Base-by-base conservation (phyloP, 2,329 filamentous ascomycete species). In the Venturiaceae sp. region DNA sequence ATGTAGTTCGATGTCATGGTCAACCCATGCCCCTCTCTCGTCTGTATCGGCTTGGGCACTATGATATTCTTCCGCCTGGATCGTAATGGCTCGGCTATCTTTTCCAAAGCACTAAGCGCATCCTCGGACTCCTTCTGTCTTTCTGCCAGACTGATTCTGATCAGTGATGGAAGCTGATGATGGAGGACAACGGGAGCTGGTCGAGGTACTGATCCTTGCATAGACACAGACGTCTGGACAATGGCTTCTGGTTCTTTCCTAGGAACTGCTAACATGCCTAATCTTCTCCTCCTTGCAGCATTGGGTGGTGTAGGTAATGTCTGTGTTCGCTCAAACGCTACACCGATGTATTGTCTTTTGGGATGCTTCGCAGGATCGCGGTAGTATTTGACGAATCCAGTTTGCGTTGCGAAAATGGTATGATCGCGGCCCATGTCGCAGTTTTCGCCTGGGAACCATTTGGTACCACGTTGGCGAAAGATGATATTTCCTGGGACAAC, bases 401-500 rank as follows among this genome's bases (percentile, higher is more conserved):
- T 80, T 58, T 87, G 83, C 60, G 85, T 86, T 57, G 94, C 85
- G 74, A 89, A 95, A 70, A 99, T 95, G 55, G 92, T 97, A 78
- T 97, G 94, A 73, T 99, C 92, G 61, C 94, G 87, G 55, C 94
- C 94, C 79, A 97, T 92, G 66, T 86, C 88, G 73, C 88, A 90
- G 75, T 99, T 97, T 72, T 97, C 94, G 67, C 94, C 94, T 1
- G 94, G 87, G 72, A 87, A 92, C 94, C 94, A 99, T 67, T 86
- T 83, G 3, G 94, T 95, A 66, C 94, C 94, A 67, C 92, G 87
- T 75, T 99, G 94, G 71, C 90, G 91, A 83, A 94, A 99, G 75
- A 99, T 88, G 74, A 99, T 99, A 78, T 96, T 97, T 58, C 94
- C 94, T 4, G 92, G 88, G 60, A 96, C 87, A 36, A 99, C 94